Percentiles rank a stretch among this genome's conserved stretches.
phyloP scores from a whole-genome alignment of 2,329 filamentous ascomycete genomes.

The Fusarium sp. region DNA sequence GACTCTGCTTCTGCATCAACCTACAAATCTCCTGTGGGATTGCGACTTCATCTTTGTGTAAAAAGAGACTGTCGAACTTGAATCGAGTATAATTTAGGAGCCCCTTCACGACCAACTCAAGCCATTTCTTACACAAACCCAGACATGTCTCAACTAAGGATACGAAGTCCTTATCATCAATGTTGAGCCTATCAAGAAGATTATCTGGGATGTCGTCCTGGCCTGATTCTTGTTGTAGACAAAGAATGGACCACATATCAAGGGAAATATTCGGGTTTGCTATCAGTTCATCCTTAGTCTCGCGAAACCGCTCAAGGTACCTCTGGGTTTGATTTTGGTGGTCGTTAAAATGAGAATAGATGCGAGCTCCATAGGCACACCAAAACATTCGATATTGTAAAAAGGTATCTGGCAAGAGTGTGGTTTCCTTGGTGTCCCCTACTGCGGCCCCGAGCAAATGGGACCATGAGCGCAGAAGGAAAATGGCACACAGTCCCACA shows the following conservation, averaged over 20 bases:
- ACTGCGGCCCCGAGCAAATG: too few relatives aligned
- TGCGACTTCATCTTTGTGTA: not conserved
- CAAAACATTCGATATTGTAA: not conserved
- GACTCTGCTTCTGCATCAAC: rapidly evolving
- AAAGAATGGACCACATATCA: not conserved
- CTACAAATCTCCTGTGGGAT: not conserved
- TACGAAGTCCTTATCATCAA: not conserved
- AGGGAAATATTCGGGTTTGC: not conserved
- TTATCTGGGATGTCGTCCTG: not conserved
- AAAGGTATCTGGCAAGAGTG: not conserved
- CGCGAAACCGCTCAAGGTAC: not conserved
- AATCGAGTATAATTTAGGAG: not conserved
- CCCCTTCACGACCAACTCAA: not conserved
- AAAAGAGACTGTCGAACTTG: not conserved
- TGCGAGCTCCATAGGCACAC: not conserved
- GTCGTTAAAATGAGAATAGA: not conserved
- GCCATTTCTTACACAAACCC: not conserved
- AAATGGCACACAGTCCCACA: rapidly evolving
- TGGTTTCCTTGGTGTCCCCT: too few relatives aligned
- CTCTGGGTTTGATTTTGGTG: too few relatives aligned
- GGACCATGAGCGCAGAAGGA: too few relatives aligned
- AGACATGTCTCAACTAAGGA: not conserved
- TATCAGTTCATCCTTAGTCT: not conserved
- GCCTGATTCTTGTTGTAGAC: not conserved
- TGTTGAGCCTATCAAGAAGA: not conserved